Conservation (phyloP, 768 basidiomycete genomes). For the Kwoniella bestiolae region DNA sequence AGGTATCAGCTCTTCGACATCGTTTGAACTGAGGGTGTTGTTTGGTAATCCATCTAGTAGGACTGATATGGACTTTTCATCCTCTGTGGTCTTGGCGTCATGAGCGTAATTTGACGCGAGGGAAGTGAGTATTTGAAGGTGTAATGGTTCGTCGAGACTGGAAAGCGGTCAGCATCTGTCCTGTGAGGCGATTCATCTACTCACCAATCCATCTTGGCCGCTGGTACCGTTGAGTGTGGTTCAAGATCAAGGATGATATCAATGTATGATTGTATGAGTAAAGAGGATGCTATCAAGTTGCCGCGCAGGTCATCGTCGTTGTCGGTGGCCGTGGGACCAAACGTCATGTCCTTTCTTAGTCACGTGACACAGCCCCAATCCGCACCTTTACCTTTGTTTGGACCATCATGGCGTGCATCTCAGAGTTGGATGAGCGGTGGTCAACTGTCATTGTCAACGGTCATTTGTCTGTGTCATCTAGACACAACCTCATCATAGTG, state of each 20-base stretch:
- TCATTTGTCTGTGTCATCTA: too few species aligned
- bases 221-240: not conserved
- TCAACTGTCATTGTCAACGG: too few species aligned
- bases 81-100: slow-evolving; percentile 6
- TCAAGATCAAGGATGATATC: not conserved
- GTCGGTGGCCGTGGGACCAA: not conserved
- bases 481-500: too few species aligned
- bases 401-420: not conserved
- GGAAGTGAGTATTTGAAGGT: slow-evolving; percentile 50
- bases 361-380: not conserved
- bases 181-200: not conserved
- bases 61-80: slow-evolving; percentile 13
- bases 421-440: not conserved
- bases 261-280: not conserved
- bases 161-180: not conserved
- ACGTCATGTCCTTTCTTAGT: not conserved
- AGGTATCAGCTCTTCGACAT: slow-evolving; percentile 1
- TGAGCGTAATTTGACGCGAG: slow-evolving; percentile 46
- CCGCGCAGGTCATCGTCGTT: not conserved
- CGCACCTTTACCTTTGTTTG: not conserved
- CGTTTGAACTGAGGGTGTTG: slow-evolving; percentile 4
- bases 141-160: slow-evolving; percentile 53
- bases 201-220: slow-evolving; percentile 46
- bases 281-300: not conserved
- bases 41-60: slow-evolving; percentile 34